Conservation (phyloP, 164 flowering plant species). For the Cinnamomum chago region DNA sequence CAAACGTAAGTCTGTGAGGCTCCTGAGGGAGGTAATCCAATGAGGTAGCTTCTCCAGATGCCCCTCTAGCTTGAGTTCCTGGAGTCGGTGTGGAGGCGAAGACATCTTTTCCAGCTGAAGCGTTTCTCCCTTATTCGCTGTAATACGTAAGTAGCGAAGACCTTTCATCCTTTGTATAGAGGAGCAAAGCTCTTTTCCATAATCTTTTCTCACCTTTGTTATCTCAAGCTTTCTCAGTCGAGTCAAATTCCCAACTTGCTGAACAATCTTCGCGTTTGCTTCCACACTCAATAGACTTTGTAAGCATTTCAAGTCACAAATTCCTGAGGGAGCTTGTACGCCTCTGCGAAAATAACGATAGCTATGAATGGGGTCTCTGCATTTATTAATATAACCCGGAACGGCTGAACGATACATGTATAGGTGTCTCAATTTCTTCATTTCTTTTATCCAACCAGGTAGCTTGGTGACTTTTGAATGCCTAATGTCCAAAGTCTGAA, state of each 20-base stretch:
- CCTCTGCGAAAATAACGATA: slow-evolving; percentile 1
- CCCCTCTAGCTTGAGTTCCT: slow-evolving; percentile 24
- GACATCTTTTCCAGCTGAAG: neutral
- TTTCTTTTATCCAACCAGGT: neutral
- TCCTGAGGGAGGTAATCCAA: slow-evolving; percentile 23
- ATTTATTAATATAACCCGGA: fast-evolving
- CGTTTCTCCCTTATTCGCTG: neutral
- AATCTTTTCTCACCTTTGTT: neutral
- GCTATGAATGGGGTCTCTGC: neutral
- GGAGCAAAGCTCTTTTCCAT: neutral
- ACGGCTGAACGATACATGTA: neutral
- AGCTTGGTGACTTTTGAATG: neutral
- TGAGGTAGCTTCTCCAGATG: slow-evolving; percentile 22
- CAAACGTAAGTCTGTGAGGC: slow-evolving; percentile 23
- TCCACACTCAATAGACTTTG: neutral
- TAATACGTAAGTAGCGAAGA: neutral
- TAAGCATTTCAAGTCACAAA: neutral
- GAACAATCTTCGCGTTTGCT: neutral
- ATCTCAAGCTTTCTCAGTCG: neutral
- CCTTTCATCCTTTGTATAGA: neutral
- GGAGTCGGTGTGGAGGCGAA: slow-evolving; percentile 14
- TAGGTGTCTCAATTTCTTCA: neutral
- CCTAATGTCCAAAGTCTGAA: neutral
- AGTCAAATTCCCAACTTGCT: neutral
- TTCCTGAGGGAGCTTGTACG: neutral